phyloP scores from a whole-genome alignment of 768 basidiomycete species.

The Coprinellus micaceus region DNA sequence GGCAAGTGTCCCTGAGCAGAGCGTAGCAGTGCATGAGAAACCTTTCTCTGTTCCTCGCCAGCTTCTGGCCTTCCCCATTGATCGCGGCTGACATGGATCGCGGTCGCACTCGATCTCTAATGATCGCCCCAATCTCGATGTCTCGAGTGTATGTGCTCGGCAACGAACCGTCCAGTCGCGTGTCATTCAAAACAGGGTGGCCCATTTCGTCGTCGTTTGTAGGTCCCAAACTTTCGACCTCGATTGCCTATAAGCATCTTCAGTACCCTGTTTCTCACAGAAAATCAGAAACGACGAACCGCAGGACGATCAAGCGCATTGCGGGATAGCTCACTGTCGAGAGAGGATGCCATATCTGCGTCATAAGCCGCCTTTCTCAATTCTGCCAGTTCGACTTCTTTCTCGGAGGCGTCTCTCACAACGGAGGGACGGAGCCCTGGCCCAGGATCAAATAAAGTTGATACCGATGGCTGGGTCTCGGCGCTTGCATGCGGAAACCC shows the following conservation, averaged over 20 bases:
- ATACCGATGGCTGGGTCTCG: neutral
- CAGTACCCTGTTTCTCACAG: slow-evolving; percentile 10
- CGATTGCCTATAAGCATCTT: slow-evolving; percentile 22
- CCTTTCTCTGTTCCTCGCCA: slow-evolving; percentile 12
- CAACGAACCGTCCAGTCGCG: slow-evolving; percentile 21
- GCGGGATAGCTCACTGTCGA: slow-evolving; percentile 17
- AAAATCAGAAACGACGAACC: slow-evolving; percentile 1
- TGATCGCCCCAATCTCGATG: neutral
- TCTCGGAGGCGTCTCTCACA: neutral
- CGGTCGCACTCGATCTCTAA: slow-evolving; percentile 1
- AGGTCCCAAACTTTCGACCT: slow-evolving; percentile 30
- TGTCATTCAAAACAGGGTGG: slow-evolving; percentile 38
- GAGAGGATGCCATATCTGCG: slow-evolving; percentile 16
- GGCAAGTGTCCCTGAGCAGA: slow-evolving; percentile 48
- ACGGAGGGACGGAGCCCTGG: neutral
- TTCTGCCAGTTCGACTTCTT: neutral
- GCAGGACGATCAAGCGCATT: slow-evolving; percentile 6
- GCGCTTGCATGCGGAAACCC: neutral
- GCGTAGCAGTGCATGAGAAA: slow-evolving; percentile 10
- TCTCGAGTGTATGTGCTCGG: slow-evolving; percentile 4
- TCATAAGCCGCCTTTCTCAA: neutral
- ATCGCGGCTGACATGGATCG: too few species aligned
- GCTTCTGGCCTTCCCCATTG: neutral
- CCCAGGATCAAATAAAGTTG: neutral
- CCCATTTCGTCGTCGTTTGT: slow-evolving; percentile 58